A percentile compares a stretch with the other conserved stretches of the same genome.
Conservation (phyloP, 2,329 filamentous ascomycete species). For the Epichloe aotearoae region DNA sequence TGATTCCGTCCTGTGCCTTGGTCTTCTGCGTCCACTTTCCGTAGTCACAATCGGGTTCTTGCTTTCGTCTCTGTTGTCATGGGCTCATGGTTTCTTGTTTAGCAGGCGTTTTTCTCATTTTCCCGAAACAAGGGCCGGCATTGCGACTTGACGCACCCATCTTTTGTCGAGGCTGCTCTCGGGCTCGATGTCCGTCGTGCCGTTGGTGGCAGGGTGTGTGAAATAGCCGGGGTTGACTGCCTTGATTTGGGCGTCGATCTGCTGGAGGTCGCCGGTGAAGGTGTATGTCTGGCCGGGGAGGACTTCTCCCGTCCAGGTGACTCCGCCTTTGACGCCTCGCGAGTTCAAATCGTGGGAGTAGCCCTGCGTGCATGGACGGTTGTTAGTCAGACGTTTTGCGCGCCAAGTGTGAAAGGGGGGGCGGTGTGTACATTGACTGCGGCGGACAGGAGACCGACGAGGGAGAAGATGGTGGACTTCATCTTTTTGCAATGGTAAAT, state of each 20-base stretch:
- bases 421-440: not conserved
- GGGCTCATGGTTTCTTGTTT: not conserved
- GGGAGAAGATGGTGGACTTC: not conserved
- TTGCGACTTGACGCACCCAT: not conserved
- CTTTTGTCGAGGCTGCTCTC: not conserved
- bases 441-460: not conserved
- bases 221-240: not conserved
- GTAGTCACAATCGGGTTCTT: not conserved
- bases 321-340: not conserved
- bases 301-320: constrained; percentile 1
- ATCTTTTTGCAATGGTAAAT: not conserved
- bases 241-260: not conserved
- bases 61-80: not conserved
- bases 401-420: not conserved
- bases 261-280: not conserved
- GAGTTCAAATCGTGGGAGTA: not conserved
- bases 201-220: not conserved
- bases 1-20: not conserved
- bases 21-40: not conserved
- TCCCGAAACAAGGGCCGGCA: no score
- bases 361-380: not conserved
- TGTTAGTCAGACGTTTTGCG: not conserved
- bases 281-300: not conserved
- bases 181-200: not conserved
- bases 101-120: no score